Evolutionary conservation across 2,329 filamentous ascomycete species (phyloP), one percentile per base, ranked within the genome.

Genomic region (Onygenales sp.): DNA sequence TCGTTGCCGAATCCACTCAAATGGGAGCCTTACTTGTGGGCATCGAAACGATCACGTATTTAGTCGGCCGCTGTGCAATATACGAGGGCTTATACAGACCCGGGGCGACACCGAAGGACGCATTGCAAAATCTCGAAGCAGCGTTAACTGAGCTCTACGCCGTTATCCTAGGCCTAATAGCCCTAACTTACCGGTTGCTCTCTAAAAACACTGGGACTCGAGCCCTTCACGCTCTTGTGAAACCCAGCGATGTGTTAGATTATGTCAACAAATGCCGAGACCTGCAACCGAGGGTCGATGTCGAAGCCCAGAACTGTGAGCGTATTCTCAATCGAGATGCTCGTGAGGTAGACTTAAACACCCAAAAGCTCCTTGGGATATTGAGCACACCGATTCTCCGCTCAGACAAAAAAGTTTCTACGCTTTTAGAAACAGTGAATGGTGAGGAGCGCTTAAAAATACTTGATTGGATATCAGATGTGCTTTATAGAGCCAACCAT

Each of bases 1-100:
- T 31, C 33, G 43, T 45, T 45, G 43, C 43, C n/a, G 56, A 57
- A 39, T 49, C 49, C 11, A 56, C 57, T 17, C 54, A 59, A 37
- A 60, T 60, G 58, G 45, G 21, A n/a, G 58, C 58, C 5, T 27
- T 60, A 17, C 56, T 60, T 14, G 56, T 44, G 0, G 55, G 54
- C 1, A 52, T 55, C 7, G 57, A 60, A 40, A 53, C 39, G 31
- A 37, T 58, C n/a, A 48, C 58, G 17, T 49, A 55, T 9, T 49
- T 58, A n/a, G 56, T 49, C 11, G 52, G 34, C 45, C 58, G 56
- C 31, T 56, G 57, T 37, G 53, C 55, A n/a, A 50, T 56, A 1
- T 60, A 59, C 42, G 57, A 59, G 52, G 27, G 46, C 6, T 49
- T 58, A 4, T 58, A 59, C 9, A 40, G 51, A 34, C 40, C 17